Evolutionary conservation across 83 land plant species (phyloP).

Genomic region (Larix sibirica): DNA sequence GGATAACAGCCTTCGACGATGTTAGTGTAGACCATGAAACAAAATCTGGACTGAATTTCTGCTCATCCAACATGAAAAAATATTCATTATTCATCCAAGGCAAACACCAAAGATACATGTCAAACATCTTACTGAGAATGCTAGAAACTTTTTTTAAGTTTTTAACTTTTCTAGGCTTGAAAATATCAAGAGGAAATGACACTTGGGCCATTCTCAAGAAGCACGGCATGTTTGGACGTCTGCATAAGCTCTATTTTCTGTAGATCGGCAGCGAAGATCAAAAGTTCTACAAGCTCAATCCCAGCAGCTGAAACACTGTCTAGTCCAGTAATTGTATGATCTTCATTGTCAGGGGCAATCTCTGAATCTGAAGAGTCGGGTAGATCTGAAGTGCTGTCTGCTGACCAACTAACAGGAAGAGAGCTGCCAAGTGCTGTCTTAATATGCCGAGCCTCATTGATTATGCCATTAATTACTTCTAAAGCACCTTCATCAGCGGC

Average conservation of each 20-base stretch:
- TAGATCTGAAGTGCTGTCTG: slow-evolving; percentile 19
- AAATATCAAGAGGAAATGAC: too few species aligned
- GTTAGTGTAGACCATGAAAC: too few species aligned
- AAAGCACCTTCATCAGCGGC: slow-evolving; percentile 20
- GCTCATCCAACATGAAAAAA: too few species aligned
- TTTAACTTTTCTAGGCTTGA: too few species aligned
- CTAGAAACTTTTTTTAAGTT: too few species aligned
- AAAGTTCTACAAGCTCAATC: slow-evolving; percentile 84
- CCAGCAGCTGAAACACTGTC: slow-evolving; percentile 81
- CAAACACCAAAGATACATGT: too few species aligned
- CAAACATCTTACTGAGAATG: too few species aligned
- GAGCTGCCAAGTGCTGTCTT: slow-evolving; percentile 82
- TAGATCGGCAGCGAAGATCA: slow-evolving; percentile 67
- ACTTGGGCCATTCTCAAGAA: too few species aligned
- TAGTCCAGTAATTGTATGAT: slow-evolving; percentile 29
- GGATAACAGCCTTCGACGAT: too few species aligned
- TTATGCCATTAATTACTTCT: slow-evolving; percentile 47
- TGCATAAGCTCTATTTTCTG: slow-evolving; percentile 29
- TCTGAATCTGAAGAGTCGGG: slow-evolving; percentile 17
- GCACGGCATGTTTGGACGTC: not conserved
- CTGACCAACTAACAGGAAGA: slow-evolving; percentile 90
- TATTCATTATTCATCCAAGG: too few species aligned
- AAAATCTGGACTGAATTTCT: too few species aligned
- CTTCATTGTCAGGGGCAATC: slow-evolving; percentile 13
- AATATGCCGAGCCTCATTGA: slow-evolving; percentile 59